Percentiles rank a stretch among this genome's conserved stretches.
Evolutionary conservation across 2,329 filamentous ascomycete species (phyloP).

Genomic region (Hypomyces rosellus): DNA sequence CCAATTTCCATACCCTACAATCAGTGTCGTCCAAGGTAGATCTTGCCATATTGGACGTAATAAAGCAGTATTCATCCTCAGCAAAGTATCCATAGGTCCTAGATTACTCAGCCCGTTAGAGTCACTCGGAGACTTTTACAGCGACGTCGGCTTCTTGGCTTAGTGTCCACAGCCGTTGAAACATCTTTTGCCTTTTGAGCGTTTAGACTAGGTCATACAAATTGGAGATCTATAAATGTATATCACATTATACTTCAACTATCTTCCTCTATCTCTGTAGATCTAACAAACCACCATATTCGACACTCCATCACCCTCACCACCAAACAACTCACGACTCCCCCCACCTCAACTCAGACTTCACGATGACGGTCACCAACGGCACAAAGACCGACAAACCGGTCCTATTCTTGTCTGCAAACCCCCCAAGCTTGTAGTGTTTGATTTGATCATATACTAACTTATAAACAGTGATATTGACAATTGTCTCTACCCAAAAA

Average conservation of each 20-base stretch:
- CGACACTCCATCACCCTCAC: not conserved
- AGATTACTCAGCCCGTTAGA: not conserved
- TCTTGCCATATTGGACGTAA: too few species aligned
- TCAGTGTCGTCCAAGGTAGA: too few species aligned
- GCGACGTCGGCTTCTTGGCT: not conserved
- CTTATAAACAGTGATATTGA: slow-evolving; percentile 76
- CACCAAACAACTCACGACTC: slow-evolving; percentile 6
- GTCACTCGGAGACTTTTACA: not conserved
- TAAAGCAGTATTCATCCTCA: too few species aligned
- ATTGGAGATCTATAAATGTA: too few species aligned
- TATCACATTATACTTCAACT: too few species aligned
- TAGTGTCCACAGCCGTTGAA: not conserved
- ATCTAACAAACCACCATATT: not conserved
- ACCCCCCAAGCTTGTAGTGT: not conserved
- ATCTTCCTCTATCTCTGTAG: too few species aligned
- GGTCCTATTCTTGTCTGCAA: slow-evolving; percentile 38
- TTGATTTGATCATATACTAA: not conserved
- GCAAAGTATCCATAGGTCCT: too few species aligned
- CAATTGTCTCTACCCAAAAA: slow-evolving; percentile 92
- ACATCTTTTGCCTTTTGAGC: too few species aligned
- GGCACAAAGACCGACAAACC: slow-evolving; percentile 29
- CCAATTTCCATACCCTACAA: too few species aligned
- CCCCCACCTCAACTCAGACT: not conserved
- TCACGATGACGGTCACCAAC: slow-evolving; percentile 28
- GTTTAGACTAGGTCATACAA: too few species aligned